These are phyloP conservation scores for Earliella scabrosa DNA, from an alignment of 1,284 basidiomycete genomes.

Conservation along the genomic window DNA sequence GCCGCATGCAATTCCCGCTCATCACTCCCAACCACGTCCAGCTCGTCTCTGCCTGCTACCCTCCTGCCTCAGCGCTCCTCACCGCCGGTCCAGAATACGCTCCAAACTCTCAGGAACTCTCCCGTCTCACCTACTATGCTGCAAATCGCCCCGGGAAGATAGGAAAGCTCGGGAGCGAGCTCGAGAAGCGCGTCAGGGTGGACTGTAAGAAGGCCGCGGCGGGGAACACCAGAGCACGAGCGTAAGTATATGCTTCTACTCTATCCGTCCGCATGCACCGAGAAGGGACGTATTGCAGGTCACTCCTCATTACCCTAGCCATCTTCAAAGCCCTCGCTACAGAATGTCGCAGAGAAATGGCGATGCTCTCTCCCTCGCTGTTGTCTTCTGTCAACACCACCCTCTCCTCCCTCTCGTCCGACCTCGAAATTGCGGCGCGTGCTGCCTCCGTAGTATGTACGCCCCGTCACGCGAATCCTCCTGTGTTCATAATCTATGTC, in stretches of 20 bases:
- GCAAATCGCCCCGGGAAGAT: conserved; percentile 91
- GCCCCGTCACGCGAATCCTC: not conserved
- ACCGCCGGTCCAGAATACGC: conserved; percentile 81
- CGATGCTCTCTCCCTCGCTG: conserved; percentile 81
- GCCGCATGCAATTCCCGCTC: conserved; percentile 58
- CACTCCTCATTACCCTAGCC: conserved; percentile 85
- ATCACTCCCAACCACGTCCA: conserved; percentile 87
- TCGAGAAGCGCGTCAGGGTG: conserved; percentile 76
- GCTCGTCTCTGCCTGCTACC: conserved; percentile 91
- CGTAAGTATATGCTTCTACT: conserved; percentile 56
- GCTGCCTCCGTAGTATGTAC: conserved; percentile 78
- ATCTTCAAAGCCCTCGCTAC: conserved; percentile 87
- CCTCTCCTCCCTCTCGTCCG: conserved; percentile 65
- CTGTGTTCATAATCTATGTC: not conserved
- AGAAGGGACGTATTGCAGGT: conserved; percentile 45
- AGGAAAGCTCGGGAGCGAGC: conserved; percentile 81
- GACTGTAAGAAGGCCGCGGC: conserved; percentile 73
- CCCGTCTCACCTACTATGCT: conserved; percentile 91
- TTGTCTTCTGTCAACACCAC: conserved; percentile 75
- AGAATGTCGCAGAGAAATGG: conserved; percentile 89
- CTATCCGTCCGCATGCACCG: not conserved
- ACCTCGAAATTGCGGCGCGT: conserved; percentile 86
- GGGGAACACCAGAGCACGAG: conserved; percentile 79
- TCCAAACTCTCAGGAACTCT: conserved; percentile 90
- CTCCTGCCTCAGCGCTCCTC: conserved; percentile 77